Evolutionary conservation across 179 eudicot genomes (phyloP).

Genomic region (Carnegiea gigantea): DNA sequence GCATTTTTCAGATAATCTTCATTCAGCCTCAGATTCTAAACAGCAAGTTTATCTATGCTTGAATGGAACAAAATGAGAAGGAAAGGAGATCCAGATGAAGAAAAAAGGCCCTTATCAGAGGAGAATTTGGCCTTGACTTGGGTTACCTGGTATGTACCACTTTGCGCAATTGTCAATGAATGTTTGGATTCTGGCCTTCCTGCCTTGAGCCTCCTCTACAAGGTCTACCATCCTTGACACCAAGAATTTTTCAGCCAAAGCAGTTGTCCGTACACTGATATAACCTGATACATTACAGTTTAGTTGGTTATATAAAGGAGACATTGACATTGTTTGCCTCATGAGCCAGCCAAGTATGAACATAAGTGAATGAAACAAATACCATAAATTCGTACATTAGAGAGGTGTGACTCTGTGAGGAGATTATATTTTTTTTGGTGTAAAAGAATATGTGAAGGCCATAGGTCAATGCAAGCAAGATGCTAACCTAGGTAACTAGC

Average conservation of each 20-base stretch:
- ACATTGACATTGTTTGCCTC: conserved; percentile 1
- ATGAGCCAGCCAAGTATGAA: not conserved
- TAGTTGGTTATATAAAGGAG: not conserved
- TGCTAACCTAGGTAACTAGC: no score
- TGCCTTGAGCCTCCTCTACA: conserved; percentile 80
- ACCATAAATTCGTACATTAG: not conserved
- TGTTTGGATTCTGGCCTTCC: conserved; percentile 62
- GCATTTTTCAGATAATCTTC: not conserved
- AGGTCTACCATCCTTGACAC: conserved; percentile 83
- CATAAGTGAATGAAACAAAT: not conserved
- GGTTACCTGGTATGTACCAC: conserved; percentile 73
- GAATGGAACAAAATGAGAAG: not conserved
- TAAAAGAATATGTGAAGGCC: no score
- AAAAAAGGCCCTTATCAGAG: not conserved
- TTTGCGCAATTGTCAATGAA: conserved; percentile 69
- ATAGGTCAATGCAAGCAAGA: no score
- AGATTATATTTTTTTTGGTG: no score
- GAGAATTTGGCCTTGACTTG: not conserved
- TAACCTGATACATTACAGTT: conserved; percentile 42
- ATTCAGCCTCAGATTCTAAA: not conserved
- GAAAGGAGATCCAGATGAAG: not conserved
- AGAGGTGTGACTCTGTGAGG: no score
- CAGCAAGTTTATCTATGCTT: not conserved
- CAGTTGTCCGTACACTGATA: conserved; percentile 50
- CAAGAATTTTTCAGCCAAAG: conserved; percentile 61